A percentile compares a stretch with the other conserved stretches of the same genome.
These are phyloP conservation scores for Starmerella ratchasimensis DNA, from an alignment of 805 yeast genomes.

Conservation along the genomic window DNA sequence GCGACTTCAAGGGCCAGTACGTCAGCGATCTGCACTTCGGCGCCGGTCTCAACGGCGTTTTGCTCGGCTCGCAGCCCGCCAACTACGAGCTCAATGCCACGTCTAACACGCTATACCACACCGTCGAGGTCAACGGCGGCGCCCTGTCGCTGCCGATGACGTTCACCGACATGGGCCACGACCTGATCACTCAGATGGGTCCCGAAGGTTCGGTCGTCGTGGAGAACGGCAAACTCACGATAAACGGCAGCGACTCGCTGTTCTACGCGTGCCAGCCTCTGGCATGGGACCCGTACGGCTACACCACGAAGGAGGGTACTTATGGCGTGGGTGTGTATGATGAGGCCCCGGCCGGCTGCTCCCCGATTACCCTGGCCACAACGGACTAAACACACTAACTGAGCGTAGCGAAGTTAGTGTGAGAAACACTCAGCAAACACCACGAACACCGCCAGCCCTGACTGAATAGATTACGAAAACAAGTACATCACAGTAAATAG, in stretches of 20 bases:
- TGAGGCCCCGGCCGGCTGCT: slow-evolving; percentile 5
- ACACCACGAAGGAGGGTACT: neutral
- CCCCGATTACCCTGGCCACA: too few relatives aligned
- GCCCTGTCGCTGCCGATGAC: neutral
- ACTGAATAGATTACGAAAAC: too few relatives aligned
- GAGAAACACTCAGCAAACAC: too few relatives aligned
- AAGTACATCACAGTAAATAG: too few relatives aligned
- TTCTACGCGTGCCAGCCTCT: slow-evolving; percentile 10
- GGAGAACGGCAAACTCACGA: slow-evolving; percentile 4
- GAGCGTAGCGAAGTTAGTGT: too few relatives aligned
- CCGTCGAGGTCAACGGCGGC: neutral
- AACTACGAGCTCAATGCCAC: neutral
- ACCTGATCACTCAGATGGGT: neutral
- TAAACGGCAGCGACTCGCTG: slow-evolving; percentile 10
- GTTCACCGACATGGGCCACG: neutral
- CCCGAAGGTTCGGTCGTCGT: neutral
- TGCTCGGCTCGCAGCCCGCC: neutral
- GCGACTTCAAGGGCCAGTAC: neutral
- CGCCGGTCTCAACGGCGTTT: slow-evolving; percentile 12
- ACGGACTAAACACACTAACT: too few relatives aligned
- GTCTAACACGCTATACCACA: neutral
- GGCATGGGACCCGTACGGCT: slow-evolving; percentile 10
- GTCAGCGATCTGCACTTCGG: slow-evolving; percentile 9
- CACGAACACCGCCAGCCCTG: too few relatives aligned
- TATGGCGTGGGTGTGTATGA: slow-evolving; percentile 4